Base-by-base conservation (phyloP, 345 rosid species). In the Geranium brycei region DNA sequence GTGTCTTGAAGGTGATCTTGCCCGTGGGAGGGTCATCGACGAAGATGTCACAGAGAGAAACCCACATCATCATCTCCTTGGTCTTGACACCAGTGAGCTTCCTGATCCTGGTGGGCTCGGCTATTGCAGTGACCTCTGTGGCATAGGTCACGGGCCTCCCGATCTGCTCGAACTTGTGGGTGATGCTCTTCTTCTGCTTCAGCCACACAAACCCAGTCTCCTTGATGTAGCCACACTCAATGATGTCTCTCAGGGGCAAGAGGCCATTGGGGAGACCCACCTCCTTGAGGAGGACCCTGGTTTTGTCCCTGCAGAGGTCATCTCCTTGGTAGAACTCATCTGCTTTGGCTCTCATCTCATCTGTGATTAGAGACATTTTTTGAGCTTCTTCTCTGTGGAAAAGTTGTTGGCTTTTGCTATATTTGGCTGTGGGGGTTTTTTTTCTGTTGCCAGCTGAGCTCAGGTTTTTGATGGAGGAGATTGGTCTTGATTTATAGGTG, bases 121-220 rank as follows among this genome's bases (percentile, higher is more conserved):
- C 80, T 0, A 74, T 58, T 0, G 99, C 99, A 1, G 95, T 90
- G 66, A 90, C 89, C 63, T 84, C 95, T 0, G 96, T 64, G 23
- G 68, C 95, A 19, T 93, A 93, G 63, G 64, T 23, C 2, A 75
- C 87, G 1, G 59, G 82, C 76, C 75, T 87, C 58, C 88, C 87
- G 0, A 93, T 83, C 81, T 82, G 77, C 11, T 78, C 82, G 32
- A 93, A 93, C 83, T 90, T 93, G 84, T 93, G 96, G 62, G 77
- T 80, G 30, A 66, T 69, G 77, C 80, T 77, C 73, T 85, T 66
- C 82, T 88, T 93, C 64, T 93, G 96, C 79, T 86, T 90, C 12
- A 93, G 78, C 98, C 98, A 92, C 18, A 92, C 98, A 58, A 83
- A 82, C 0, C 98, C 98, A 0, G 93, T 87, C 66, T 90, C 96